phyloP scores from a whole-genome alignment of 306 rosid species.

The Vigna angularis region DNA sequence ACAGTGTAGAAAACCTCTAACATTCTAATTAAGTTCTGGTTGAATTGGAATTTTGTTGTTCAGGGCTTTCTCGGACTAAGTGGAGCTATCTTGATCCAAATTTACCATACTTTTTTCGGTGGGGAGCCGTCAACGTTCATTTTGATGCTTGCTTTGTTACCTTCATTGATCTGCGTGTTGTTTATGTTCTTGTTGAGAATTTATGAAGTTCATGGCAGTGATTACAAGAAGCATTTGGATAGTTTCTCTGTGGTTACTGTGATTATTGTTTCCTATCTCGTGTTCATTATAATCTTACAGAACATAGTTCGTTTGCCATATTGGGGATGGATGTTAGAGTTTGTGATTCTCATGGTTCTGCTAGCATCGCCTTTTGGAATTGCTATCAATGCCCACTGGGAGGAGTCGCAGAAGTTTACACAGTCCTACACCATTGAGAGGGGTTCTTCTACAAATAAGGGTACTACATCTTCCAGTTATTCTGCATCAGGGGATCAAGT shows the following conservation, averaged over 20 bases:
- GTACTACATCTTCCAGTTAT: constrained; percentile 32
- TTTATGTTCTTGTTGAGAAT: constrained; percentile 75
- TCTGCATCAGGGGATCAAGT: constrained; percentile 35
- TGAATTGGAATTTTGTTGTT: constrained; percentile 28
- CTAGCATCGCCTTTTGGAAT: constrained; percentile 71
- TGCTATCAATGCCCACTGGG: constrained; percentile 62
- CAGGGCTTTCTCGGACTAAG: constrained; percentile 95
- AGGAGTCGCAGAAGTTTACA: constrained; percentile 41
- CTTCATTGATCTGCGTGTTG: constrained; percentile 57
- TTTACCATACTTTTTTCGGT: constrained; percentile 61
- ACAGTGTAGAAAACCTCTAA: too few species aligned
- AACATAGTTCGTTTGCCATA: constrained; percentile 55
- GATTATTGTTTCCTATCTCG: constrained; percentile 67
- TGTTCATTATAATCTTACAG: constrained; percentile 63
- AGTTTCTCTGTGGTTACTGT: constrained; percentile 63
- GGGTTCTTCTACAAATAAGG: constrained; percentile 32
- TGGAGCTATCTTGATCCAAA: constrained; percentile 83
- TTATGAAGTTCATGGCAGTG: constrained; percentile 48
- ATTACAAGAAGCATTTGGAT: constrained; percentile 73
- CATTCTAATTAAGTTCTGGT: not conserved
- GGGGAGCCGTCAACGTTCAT: constrained; percentile 73
- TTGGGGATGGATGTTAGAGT: constrained; percentile 54
- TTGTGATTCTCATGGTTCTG: constrained; percentile 60
- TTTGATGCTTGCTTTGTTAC: constrained; percentile 76
- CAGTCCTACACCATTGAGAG: constrained; percentile 35